These are phyloP conservation scores for Agaricus subrufescens DNA, from an alignment of 768 basidiomycete genomes.

Conservation along the genomic window DNA sequence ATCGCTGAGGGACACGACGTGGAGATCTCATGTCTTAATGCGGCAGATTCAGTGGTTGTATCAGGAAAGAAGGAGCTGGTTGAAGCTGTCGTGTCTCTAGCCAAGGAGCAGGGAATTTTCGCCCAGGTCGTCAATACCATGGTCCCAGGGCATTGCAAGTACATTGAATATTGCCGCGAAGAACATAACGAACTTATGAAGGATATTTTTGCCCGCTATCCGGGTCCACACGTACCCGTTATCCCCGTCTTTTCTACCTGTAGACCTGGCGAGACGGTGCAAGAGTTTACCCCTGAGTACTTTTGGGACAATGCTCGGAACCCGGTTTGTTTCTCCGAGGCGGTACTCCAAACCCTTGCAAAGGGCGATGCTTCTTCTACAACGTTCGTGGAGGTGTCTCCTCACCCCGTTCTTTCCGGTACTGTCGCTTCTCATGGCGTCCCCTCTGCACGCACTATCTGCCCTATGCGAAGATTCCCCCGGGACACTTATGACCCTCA, in stretches of 20 bases:
- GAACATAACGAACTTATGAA: slow-evolving; percentile 22
- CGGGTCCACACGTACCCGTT: slow-evolving; percentile 19
- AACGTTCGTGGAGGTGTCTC: slow-evolving; percentile 31
- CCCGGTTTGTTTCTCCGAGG: slow-evolving; percentile 32
- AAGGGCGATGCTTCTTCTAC: slow-evolving; percentile 11
- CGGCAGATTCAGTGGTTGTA: slow-evolving; percentile 30
- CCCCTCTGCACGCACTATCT: slow-evolving; percentile 11
- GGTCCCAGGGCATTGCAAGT: slow-evolving; percentile 32
- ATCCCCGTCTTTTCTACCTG: slow-evolving; percentile 32
- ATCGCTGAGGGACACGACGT: slow-evolving; percentile 15
- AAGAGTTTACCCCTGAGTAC: slow-evolving; percentile 29
- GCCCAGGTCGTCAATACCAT: slow-evolving; percentile 32
- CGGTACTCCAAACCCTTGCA: slow-evolving; percentile 21
- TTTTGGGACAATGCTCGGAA: slow-evolving; percentile 34
- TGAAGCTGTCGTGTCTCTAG: slow-evolving; percentile 24
- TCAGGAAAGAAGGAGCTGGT: slow-evolving; percentile 25
- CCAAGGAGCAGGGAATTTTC: slow-evolving; percentile 22
- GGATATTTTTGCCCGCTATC: slow-evolving; percentile 28
- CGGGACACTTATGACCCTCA: background rate
- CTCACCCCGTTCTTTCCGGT: slow-evolving; percentile 32
- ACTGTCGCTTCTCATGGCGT: slow-evolving; percentile 22
- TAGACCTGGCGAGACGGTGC: slow-evolving; percentile 19
- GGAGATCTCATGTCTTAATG: slow-evolving; percentile 40
- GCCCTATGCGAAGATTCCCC: slow-evolving; percentile 2
- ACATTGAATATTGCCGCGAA: slow-evolving; percentile 31